Evolutionary conservation across 2,329 filamentous ascomycete species (phyloP), one percentile per base, ranked within the genome.

Genomic region (Trichothecium roseum): DNA sequence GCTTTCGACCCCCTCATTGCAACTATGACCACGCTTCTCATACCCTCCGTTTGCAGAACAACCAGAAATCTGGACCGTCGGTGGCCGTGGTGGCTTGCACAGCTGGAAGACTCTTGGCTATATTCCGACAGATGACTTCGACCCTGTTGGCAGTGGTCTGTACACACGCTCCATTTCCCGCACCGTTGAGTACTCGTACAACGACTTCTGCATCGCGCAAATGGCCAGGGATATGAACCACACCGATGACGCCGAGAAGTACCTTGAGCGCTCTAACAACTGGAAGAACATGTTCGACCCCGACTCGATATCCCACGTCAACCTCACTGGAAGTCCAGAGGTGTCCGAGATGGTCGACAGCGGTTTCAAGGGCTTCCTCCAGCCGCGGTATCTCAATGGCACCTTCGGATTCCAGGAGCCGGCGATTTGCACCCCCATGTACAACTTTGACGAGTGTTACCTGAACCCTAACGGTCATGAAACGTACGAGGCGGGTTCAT

Each of bases 151-250:
- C 8, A 66, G 68, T 2, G 83, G 83, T 0, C 69, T 77, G 0
- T 69, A 74, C 45, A 83, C 80, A 0, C 72, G 84, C 6, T 79
- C 72, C 37, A 71, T 89, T 20, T 84, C 78, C 2, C 69, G 84
- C 3, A 86, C 81, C 0, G 72, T 88, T 4, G 84, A 88, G 51
- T 88, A 88, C 50, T 78, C 81, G 1, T 88, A 88, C 55, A 72
- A 88, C 43, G 84, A 88, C 56, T 88, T 80, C 45, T 78, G 75
- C 45, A 78, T 84, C 37, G 70, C 74, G 1, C 57, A 70, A 22
- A 67, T 86, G 35, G 79, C 81, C 5, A 60, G 66, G 14, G 69
- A 59, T 0, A 55, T 85, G 14, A 74, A 71, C 9, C 63, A 72
- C 36, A 48, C 47, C 2, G 57, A 57, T 0, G 74, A 80, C 33